Conservation (phyloP, 1,284 basidiomycete species). For the Ganoderma lingzhi region DNA sequence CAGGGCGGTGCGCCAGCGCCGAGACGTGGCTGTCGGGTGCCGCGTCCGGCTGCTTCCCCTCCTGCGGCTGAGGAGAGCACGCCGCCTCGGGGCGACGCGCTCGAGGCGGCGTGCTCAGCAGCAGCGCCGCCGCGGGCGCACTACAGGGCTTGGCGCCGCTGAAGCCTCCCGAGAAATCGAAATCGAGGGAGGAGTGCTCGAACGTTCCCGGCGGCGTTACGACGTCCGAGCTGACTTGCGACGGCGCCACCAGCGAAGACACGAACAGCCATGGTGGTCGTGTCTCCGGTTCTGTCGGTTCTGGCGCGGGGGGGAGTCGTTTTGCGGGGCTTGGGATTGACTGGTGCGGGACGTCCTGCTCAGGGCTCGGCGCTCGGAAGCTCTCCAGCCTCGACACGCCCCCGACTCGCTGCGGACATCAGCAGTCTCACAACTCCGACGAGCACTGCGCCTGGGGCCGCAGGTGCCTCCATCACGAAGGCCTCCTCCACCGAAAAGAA, state of each 20-base stretch:
- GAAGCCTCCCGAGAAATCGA: neutral
- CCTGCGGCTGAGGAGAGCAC: neutral
- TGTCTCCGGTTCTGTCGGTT: neutral
- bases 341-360: neutral
- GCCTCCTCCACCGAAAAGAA: neutral
- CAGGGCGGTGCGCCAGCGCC: neutral
- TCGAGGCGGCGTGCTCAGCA: too few species aligned
- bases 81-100: neutral
- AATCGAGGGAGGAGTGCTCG: neutral
- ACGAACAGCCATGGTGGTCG: neutral
- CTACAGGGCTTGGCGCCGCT: neutral
- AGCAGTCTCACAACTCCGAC: conserved; percentile 34
- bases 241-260: neutral
- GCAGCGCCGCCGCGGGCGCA: neutral
- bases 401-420: conserved; percentile 17
- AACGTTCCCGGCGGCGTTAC: conserved; percentile 8
- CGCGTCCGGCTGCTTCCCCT: conserved; percentile 5
- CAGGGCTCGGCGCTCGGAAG: neutral
- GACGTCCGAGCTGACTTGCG: neutral
- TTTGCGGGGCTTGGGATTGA: too few species aligned
- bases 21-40: neutral
- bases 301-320: neutral
- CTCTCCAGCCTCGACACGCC: conserved; percentile 9
- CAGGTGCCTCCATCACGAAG: neutral
- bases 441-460: conserved; percentile 34